Conservation (phyloP, 192 early-diverging fungal genomes). For the Entrophospora sp. region DNA sequence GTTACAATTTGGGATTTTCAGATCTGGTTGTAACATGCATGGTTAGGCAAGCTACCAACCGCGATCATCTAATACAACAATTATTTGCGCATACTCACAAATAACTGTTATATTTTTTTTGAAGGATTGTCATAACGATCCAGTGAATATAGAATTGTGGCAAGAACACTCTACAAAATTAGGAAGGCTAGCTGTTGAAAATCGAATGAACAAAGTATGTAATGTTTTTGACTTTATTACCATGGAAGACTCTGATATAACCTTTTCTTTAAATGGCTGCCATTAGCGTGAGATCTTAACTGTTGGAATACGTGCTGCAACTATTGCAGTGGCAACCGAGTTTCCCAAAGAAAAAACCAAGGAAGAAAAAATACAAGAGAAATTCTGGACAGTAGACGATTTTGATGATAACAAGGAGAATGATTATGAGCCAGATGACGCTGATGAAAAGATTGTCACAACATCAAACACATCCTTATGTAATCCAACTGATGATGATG, state of each 20-base stretch:
- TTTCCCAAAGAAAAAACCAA: conserved; percentile 3
- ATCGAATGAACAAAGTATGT: conserved; percentile 10
- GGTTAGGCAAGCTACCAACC: neutral
- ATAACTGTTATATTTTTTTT: neutral
- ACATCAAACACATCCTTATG: too few relatives aligned
- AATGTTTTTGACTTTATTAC: conserved; percentile 3
- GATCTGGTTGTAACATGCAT: neutral
- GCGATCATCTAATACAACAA: neutral
- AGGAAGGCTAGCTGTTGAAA: conserved; percentile 6
- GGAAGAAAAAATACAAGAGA: too few relatives aligned
- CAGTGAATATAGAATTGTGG: conserved; percentile 2
- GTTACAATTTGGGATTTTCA: too few relatives aligned
- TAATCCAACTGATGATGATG: neutral
- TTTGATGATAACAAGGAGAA: too few relatives aligned
- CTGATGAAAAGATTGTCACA: too few relatives aligned
- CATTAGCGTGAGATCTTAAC: conserved; percentile 6
- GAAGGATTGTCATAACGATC: neutral
- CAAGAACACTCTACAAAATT: neutral
- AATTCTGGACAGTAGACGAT: too few relatives aligned
- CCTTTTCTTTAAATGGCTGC: conserved; percentile 1
- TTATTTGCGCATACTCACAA: too few relatives aligned
- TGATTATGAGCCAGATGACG: too few relatives aligned
- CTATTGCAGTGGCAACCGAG: neutral
- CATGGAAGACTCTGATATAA: neutral
- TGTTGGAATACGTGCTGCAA: neutral